Evolutionary conservation across 2,329 filamentous ascomycete species (phyloP), one percentile per base, ranked within the genome.

Genomic region (Pseudogymnoascus sp.): DNA sequence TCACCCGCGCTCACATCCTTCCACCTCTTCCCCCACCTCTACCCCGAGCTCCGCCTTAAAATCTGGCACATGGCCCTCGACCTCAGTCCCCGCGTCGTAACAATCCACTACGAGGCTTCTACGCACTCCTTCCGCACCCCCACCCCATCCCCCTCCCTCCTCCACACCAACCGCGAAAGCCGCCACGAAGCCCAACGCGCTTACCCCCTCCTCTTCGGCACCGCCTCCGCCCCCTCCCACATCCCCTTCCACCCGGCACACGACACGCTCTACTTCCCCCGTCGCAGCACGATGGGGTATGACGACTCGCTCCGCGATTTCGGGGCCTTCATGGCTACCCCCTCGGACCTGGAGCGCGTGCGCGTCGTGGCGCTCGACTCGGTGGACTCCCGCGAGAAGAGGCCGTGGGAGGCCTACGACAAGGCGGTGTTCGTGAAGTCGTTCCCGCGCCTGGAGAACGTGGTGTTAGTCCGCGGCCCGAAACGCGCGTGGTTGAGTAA

Each of bases 371-470:
- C 78, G 2, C 73, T 81, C 57, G 79, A 81, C 68, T 76, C 80
- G 63, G 77, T 81, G 36, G 73, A 73, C 29, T 71, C 75, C 14
- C 72, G 76, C 36, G 73, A 80, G 61, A 76, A 79, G 60, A 72
- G 78, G 37, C 79, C 79, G 14, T 81, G 79, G 79, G 79, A 81
- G 72, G 77, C 76, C 10, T 81, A 81, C 72, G 80, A 79, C 72
- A 81, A 81, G 71, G 77, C 78, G 34, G 74, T 74, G 23, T 69
- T 81, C 45, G 74, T 81, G 62, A 71, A 77, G 54, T 75, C 74
- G 62, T 80, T 80, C 60, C 73, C 73, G 1, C 69, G 73, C 0
- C 54, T 73, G 4, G 64, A 70, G 26, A 66, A 71, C 47, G 64
- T 73, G 6, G 62, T 67, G 7, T 47, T 73, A 0, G 70, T 73